phyloP scores from a whole-genome alignment of 768 basidiomycete genomes.

The Tremella yokohamensis region DNA sequence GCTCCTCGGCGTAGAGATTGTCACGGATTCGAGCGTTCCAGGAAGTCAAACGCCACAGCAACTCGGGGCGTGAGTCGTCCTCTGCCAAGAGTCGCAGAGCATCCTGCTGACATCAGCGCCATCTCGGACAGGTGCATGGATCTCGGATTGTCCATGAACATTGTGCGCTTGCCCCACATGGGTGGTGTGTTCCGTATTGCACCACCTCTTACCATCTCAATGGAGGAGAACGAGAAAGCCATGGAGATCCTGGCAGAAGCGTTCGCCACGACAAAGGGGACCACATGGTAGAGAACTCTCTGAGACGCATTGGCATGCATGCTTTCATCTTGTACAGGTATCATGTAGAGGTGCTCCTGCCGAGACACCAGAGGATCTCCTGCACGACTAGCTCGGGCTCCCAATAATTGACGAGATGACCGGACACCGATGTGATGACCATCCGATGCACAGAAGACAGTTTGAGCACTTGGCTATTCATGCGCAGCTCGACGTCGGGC shows the following conservation, averaged over 20 bases:
- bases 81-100: background rate
- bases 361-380: slow-evolving; percentile 21
- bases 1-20: slow-evolving; percentile 28
- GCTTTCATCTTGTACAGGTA: too few relatives aligned
- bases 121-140: slow-evolving; percentile 24
- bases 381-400: slow-evolving; percentile 21
- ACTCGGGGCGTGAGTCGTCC: slow-evolving; percentile 7
- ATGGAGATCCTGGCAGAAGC: slow-evolving; percentile 19
- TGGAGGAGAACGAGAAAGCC: slow-evolving; percentile 19
- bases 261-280: slow-evolving; percentile 4
- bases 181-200: slow-evolving; percentile 30
- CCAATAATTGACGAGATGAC: slow-evolving; percentile 17
- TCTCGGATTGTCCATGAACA: slow-evolving; percentile 20
- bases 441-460: slow-evolving; percentile 15
- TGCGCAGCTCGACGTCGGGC: slow-evolving; percentile 13
- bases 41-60: background rate
- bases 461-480: slow-evolving; percentile 9
- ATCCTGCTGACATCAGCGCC: slow-evolving; percentile 7
- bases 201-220: slow-evolving; percentile 24
- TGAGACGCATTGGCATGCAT: too few relatives aligned
- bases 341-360: too few relatives aligned
- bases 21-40: slow-evolving; percentile 1
- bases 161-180: slow-evolving; percentile 26
- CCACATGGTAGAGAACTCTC: background rate
- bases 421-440: slow-evolving; percentile 17